phyloP scores from a whole-genome alignment of 2,329 filamentous ascomycete species.

The Ophiobolus disseminans region DNA sequence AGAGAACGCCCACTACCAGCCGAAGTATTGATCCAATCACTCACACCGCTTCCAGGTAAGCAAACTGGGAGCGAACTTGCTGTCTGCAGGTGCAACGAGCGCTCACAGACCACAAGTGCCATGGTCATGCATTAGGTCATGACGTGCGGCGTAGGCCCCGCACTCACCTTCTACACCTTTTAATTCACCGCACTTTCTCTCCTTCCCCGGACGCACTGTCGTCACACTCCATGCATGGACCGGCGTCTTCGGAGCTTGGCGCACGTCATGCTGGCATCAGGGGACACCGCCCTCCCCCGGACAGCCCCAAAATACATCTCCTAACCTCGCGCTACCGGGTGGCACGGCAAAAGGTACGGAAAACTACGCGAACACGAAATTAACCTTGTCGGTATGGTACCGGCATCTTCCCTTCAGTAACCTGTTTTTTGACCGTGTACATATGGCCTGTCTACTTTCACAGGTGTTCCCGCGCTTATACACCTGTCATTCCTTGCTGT shows the following conservation, averaged over 20 bases:
- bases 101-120: constrained; percentile 9
- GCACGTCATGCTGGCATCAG: constrained; percentile 32
- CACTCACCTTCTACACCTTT: constrained; percentile 29
- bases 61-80: constrained; percentile 24
- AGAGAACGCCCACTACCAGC: constrained; percentile 36
- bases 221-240: constrained; percentile 34
- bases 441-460: constrained; percentile 27
- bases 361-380: constrained; percentile 25
- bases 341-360: constrained; percentile 13
- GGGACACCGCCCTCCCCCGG: constrained; percentile 16
- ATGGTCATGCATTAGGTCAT: constrained; percentile 15
- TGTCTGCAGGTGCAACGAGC: constrained; percentile 13
- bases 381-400: constrained; percentile 18
- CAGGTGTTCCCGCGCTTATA: constrained; percentile 30
- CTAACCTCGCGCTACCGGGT: constrained; percentile 17
- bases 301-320: constrained; percentile 20
- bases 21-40: constrained; percentile 33
- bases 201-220: constrained; percentile 27
- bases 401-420: constrained; percentile 27
- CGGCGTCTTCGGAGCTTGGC: constrained; percentile 35
- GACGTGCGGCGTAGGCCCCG: constrained; percentile 10
- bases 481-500: constrained; percentile 7
- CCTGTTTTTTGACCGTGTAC: constrained; percentile 26
- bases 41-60: constrained; percentile 43
- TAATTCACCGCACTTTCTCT: constrained; percentile 37